A percentile compares a stretch with the other conserved stretches of the same genome.
Evolutionary conservation across 2,329 filamentous ascomycete genomes (phyloP).

Genomic region (Zasmidium citrigriseum): DNA sequence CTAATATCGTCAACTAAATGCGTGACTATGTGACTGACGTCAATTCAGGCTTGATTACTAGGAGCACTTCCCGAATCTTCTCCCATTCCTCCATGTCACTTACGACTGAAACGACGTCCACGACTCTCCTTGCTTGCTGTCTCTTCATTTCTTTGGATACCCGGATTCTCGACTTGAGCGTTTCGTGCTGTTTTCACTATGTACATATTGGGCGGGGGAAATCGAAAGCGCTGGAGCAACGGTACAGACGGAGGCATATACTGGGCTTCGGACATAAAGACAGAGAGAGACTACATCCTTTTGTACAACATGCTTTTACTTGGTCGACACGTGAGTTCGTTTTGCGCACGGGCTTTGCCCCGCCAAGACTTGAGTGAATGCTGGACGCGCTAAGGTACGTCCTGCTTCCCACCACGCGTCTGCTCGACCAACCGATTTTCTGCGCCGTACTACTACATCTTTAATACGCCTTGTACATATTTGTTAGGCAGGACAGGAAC

Average conservation of each 20-base stretch:
- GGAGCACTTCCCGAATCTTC: constrained; percentile 2
- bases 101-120: background rate
- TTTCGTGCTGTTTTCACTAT: background rate
- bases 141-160: background rate
- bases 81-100: background rate
- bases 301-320: background rate
- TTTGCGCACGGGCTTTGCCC: background rate
- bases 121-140: background rate
- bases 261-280: no score
- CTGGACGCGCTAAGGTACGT: background rate
- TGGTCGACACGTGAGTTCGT: background rate
- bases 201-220: background rate
- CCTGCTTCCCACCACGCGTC: background rate
- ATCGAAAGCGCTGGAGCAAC: background rate
- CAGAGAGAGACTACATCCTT: background rate
- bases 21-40: no score
- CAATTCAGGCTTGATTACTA: constrained; percentile 21
- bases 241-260: background rate
- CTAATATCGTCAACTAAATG: background rate
- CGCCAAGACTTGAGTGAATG: background rate
- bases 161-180: background rate
- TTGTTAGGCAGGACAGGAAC: no score
- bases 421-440: background rate
- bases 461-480: no score
- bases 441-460: background rate